These are phyloP conservation scores for Raffaelea arxii DNA, from an alignment of 2,329 filamentous ascomycete species.

Conservation along the genomic window DNA sequence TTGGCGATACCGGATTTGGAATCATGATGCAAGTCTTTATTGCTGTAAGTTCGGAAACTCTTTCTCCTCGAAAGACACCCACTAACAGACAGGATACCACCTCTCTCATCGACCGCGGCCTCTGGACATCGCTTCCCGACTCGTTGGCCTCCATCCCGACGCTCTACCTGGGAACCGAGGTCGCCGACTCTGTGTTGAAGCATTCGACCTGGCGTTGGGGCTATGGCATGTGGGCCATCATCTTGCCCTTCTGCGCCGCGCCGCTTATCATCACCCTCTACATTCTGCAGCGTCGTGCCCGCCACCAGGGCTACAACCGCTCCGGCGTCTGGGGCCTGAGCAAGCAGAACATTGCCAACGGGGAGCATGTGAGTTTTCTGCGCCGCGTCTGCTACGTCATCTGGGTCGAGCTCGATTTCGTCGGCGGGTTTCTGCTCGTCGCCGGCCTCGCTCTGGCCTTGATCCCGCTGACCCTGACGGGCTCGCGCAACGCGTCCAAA, in stretches of 20 bases:
- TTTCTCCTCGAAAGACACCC: not conserved
- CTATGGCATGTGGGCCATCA: constrained; percentile 53
- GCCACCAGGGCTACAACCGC: no score
- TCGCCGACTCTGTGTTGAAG: constrained; percentile 39
- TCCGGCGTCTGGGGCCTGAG: no score
- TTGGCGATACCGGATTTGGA: constrained; percentile 32
- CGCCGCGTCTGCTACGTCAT: constrained; percentile 13
- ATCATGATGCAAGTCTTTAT: constrained; percentile 40
- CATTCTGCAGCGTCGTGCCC: not conserved
- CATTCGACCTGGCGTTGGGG: constrained; percentile 50
- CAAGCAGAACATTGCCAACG: constrained; percentile 39
- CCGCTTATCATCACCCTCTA: constrained; percentile 36
- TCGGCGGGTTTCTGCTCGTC: constrained; percentile 19
- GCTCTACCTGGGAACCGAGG: constrained; percentile 17
- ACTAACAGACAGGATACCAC: constrained; percentile 43
- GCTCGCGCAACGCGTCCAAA: constrained; percentile 20
- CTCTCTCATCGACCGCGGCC: constrained; percentile 47
- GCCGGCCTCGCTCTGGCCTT: not conserved
- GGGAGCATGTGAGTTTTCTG: not conserved
- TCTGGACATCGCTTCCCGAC: constrained; percentile 50
- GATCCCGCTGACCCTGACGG: constrained; percentile 23
- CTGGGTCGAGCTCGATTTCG: constrained; percentile 23
- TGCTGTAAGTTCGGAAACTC: not conserved
- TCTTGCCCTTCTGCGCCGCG: constrained; percentile 44
- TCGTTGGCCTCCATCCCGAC: constrained; percentile 23